These are phyloP conservation scores for Pseudogymnoascus sp. DNA, from an alignment of 2,329 filamentous ascomycete species.

Conservation along the genomic window DNA sequence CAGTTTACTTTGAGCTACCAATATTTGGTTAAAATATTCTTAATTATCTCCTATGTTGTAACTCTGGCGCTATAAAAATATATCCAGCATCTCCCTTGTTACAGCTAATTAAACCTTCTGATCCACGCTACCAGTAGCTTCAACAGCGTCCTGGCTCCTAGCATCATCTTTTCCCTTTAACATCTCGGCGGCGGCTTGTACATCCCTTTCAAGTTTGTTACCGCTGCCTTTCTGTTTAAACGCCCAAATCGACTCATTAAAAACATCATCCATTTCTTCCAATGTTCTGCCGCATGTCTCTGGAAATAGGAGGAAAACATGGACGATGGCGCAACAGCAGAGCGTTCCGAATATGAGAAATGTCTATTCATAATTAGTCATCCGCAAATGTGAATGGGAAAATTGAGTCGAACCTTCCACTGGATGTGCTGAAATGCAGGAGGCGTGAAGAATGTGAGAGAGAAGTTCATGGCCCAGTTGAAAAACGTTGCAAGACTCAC, in stretches of 20 bases:
- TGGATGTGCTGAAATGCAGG: conserved; percentile 45
- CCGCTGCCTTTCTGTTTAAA: conserved; percentile 4
- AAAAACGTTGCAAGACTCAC: conserved; percentile 66
- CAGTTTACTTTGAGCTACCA: neutral
- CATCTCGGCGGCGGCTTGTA: neutral
- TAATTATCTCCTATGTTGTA: neutral
- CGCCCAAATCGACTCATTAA: conserved; percentile 36
- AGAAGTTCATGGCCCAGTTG: conserved; percentile 69
- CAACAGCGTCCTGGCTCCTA: neutral
- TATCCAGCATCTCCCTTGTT: neutral
- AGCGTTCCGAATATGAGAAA: conserved; percentile 72
- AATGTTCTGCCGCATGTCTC: conserved; percentile 64
- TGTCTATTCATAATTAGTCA: conserved; percentile 28
- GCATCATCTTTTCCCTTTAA: neutral
- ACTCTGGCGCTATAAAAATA: neutral
- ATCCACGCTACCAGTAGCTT: neutral
- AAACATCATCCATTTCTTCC: conserved; percentile 67
- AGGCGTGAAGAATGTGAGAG: conserved; percentile 44
- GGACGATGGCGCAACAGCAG: conserved; percentile 57
- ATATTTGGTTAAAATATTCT: neutral
- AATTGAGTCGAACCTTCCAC: conserved; percentile 33
- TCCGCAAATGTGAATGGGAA: neutral
- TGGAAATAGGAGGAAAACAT: conserved; percentile 58
- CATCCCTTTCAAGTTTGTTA: conserved; percentile 3
- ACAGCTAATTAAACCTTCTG: neutral